These are phyloP conservation scores for Beauveria scarabaeidicola DNA, from an alignment of 2,329 filamentous ascomycete genomes.

Conservation along the genomic window DNA sequence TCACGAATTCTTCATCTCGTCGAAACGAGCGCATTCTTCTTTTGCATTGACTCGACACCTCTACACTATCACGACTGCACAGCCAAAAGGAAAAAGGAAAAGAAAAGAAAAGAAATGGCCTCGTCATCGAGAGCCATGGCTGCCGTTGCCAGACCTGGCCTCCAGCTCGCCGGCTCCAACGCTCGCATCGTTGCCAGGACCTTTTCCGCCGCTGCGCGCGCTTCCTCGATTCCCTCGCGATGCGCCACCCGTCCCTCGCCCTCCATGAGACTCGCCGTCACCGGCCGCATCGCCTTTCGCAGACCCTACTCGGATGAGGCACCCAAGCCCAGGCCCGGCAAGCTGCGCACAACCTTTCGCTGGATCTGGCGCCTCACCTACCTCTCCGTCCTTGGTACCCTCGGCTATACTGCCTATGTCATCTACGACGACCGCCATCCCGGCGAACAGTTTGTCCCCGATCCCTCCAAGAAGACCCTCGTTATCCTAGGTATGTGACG, in stretches of 20 bases:
- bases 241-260: conserved; percentile 22
- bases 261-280: conserved; percentile 26
- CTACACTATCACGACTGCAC: background rate
- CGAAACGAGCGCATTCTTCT: background rate
- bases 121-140: conserved; percentile 36
- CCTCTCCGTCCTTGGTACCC: conserved; percentile 59
- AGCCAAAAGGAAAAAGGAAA: background rate
- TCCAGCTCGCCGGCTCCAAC: conserved; percentile 20
- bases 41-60: background rate
- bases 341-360: conserved; percentile 60
- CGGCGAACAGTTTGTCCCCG: conserved; percentile 65
- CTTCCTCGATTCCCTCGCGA: conserved; percentile 13
- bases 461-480: conserved; percentile 91
- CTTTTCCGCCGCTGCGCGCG: conserved; percentile 23
- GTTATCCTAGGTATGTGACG: conserved; percentile 73
- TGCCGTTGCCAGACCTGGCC: conserved; percentile 23
- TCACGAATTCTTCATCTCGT: conserved; percentile 13
- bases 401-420: conserved; percentile 67
- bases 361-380: conserved; percentile 82
- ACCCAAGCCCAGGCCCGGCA: conserved; percentile 42
- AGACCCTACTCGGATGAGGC: conserved; percentile 44
- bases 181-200: conserved; percentile 24
- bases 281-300: conserved; percentile 32
- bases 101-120: conserved; percentile 32
- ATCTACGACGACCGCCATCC: conserved; percentile 81